Evolutionary conservation across 2,329 filamentous ascomycete species (phyloP).

Genomic region (Hymenoscyphus scutula): DNA sequence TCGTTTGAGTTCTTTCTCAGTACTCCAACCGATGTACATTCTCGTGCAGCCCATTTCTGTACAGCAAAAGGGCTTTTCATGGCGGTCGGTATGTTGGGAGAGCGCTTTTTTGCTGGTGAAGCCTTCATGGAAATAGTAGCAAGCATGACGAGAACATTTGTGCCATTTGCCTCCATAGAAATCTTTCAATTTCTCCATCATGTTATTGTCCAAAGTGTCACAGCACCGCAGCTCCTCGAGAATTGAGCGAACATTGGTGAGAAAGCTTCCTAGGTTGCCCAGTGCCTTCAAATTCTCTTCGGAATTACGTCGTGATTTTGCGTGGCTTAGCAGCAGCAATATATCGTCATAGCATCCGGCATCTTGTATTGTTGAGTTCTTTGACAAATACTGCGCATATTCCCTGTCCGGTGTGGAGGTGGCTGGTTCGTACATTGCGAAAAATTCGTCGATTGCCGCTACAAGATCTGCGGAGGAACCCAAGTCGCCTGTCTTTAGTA

Average conservation of each 20-base stretch:
- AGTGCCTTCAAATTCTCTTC: slow-evolving; percentile 17
- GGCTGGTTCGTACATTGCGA: slow-evolving; percentile 1
- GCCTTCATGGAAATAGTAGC: slow-evolving; percentile 41
- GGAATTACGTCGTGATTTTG: neutral
- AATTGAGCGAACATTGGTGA: slow-evolving; percentile 10
- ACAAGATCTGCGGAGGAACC: neutral
- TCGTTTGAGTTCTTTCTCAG: neutral
- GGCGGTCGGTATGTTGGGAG: slow-evolving; percentile 37
- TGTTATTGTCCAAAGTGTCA: neutral
- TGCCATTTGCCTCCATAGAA: slow-evolving; percentile 38
- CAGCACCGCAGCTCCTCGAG: slow-evolving; percentile 7
- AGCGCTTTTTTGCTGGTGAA: slow-evolving; percentile 34
- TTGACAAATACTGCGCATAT: neutral
- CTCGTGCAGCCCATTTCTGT: slow-evolving; percentile 12
- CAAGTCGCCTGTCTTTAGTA: neutral
- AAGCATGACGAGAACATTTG: slow-evolving; percentile 40
- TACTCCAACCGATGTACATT: neutral
- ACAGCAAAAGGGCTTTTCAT: slow-evolving; percentile 40
- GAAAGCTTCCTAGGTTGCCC: slow-evolving; percentile 13
- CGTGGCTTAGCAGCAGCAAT: neutral
- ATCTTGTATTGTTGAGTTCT: neutral
- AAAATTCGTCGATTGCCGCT: neutral
- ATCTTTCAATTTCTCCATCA: neutral
- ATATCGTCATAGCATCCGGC: neutral
- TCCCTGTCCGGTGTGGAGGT: neutral